A percentile compares a stretch with the other conserved stretches of the same genome.
phyloP scores from a whole-genome alignment of 495 filamentous ascomycete species.

The Hypoxylon subgilvum region DNA sequence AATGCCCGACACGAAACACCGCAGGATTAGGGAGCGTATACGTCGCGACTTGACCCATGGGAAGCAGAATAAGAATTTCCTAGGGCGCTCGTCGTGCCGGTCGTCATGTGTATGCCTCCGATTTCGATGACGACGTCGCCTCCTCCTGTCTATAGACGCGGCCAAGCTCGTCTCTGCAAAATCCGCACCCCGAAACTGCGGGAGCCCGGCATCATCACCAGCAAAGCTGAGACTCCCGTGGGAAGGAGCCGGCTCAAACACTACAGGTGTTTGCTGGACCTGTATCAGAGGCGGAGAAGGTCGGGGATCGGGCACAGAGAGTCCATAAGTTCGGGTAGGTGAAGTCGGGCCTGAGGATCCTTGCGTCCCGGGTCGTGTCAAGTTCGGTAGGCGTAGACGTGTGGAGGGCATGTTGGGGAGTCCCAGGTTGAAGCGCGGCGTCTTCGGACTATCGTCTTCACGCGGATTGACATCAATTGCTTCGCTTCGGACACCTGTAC shows the following conservation, averaged over 20 bases:
- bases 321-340: slow-evolving; percentile 23
- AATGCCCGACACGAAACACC: slow-evolving; percentile 61
- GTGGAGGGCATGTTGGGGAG: slow-evolving; percentile 48
- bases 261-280: slow-evolving; percentile 8
- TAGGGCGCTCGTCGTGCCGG: slow-evolving; percentile 39
- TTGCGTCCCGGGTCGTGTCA: slow-evolving; percentile 45
- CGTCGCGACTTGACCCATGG: slow-evolving; percentile 60
- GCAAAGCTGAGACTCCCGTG: neutral
- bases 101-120: slow-evolving; percentile 24
- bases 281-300: slow-evolving; percentile 2
- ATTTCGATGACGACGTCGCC: slow-evolving; percentile 31
- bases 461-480: slow-evolving; percentile 37
- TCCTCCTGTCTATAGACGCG: slow-evolving; percentile 36
- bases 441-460: slow-evolving; percentile 50
- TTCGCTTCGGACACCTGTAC: slow-evolving; percentile 32
- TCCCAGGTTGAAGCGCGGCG: slow-evolving; percentile 45
- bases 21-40: slow-evolving; percentile 62
- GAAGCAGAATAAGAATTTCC: slow-evolving; percentile 57
- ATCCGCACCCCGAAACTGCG: slow-evolving; percentile 45
- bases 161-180: slow-evolving; percentile 46
- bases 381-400: slow-evolving; percentile 48
- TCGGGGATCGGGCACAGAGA: slow-evolving; percentile 1
- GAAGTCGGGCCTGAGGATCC: slow-evolving; percentile 42
- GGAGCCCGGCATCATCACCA: slow-evolving; percentile 2
- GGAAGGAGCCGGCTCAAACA: slow-evolving; percentile 26